Evolutionary conservation across 129 eudicot species (phyloP).

Genomic region (Chrysanthemum makinoi): DNA sequence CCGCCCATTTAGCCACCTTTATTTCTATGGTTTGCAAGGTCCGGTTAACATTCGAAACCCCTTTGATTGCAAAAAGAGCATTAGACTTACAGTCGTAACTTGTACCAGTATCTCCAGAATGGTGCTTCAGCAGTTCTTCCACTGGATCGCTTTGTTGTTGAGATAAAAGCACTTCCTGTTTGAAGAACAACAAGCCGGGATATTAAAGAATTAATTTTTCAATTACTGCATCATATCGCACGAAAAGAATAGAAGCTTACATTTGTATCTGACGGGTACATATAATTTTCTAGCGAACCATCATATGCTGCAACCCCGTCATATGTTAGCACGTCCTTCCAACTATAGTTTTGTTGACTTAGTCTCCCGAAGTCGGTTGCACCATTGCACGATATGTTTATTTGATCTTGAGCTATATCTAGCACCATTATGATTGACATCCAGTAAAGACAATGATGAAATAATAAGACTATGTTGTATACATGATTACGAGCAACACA

Average conservation of each 20-base stretch:
- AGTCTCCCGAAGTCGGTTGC: conserved; percentile 39
- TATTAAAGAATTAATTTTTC: too few species aligned
- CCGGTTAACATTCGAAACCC: too few species aligned
- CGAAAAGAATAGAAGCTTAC: conserved; percentile 24
- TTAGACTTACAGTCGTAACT: conserved; percentile 31
- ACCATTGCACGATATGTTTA: conserved; percentile 23
- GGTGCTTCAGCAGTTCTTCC: conserved; percentile 32
- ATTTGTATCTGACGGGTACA: conserved; percentile 31
- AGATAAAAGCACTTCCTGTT: conserved; percentile 39
- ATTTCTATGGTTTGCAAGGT: background rate
- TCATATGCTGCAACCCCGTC: conserved; percentile 24
- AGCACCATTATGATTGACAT: conserved; percentile 4
- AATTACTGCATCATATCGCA: too few species aligned
- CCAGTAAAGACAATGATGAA: background rate
- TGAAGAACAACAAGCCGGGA: background rate
- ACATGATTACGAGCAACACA: conserved; percentile 1
- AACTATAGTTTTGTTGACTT: conserved; percentile 33
- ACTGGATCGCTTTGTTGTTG: conserved; percentile 24
- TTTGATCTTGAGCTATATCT: conserved; percentile 25
- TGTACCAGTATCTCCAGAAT: conserved; percentile 34
- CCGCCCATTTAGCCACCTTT: conserved; percentile 3
- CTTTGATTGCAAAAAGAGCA: conserved; percentile 19
- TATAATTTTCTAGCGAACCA: conserved; percentile 32
- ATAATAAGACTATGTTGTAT: background rate
- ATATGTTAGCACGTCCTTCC: conserved; percentile 53